Evolutionary conservation across 768 basidiomycete genomes (phyloP).

Genomic region (Lentinula detonsa): DNA sequence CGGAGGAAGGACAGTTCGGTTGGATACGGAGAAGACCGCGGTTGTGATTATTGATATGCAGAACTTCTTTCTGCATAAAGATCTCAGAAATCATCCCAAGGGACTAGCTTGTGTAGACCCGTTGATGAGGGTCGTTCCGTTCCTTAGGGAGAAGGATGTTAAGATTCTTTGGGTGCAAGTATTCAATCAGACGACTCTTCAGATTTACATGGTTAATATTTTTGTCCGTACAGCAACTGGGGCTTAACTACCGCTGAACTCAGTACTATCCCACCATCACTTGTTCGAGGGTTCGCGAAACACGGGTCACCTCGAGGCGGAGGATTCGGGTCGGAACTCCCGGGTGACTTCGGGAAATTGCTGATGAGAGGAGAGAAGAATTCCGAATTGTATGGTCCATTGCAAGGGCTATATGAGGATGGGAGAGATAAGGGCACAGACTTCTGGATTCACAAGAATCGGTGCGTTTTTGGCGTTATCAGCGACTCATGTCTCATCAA

Average conservation of each 20-base stretch:
- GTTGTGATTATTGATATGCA: conserved; percentile 72
- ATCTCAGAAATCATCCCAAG: conserved; percentile 45
- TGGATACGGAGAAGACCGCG: conserved; percentile 44
- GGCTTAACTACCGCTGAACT: conserved; percentile 63
- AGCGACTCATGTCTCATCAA: not conserved
- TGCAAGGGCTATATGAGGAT: conserved; percentile 48
- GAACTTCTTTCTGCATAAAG: conserved; percentile 65
- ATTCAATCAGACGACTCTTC: not conserved
- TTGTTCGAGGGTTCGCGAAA: conserved; percentile 49
- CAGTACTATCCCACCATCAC: conserved; percentile 53
- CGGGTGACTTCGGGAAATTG: conserved; percentile 46
- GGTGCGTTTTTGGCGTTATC: conserved; percentile 25
- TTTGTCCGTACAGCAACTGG: conserved; percentile 46
- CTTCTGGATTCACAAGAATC: conserved; percentile 70
- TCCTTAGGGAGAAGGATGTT: conserved; percentile 40
- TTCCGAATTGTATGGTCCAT: conserved; percentile 56
- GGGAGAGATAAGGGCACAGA: conserved; percentile 53
- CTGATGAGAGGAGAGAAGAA: conserved; percentile 55
- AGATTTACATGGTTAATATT: not conserved
- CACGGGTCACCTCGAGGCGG: conserved; percentile 24
- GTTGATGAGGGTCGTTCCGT: conserved; percentile 40
- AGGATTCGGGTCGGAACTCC: conserved; percentile 51
- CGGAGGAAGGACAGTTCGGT: conserved; percentile 42
- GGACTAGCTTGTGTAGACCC: conserved; percentile 56
- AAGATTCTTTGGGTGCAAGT: conserved; percentile 64